Evolutionary conservation across 257 asterid species (phyloP).

Genomic region (Striga asiatica): DNA sequence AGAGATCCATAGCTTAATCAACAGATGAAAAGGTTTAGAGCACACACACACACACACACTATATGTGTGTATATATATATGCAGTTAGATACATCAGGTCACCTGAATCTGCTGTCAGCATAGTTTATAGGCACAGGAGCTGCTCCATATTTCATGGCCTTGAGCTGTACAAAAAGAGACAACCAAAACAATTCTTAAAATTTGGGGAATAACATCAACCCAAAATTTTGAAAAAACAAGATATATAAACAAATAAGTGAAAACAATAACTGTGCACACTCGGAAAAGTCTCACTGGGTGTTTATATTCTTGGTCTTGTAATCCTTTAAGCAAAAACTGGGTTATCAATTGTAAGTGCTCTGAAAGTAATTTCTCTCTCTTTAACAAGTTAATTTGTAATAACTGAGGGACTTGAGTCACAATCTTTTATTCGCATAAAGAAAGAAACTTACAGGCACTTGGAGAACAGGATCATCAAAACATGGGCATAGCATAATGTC

Average conservation of each 20-base stretch:
- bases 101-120: conserved; percentile 36
- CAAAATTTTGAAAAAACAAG: neutral
- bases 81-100: conserved; percentile 1
- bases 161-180: conserved; percentile 30
- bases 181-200: neutral
- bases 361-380: neutral
- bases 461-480: conserved; percentile 51
- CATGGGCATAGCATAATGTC: conserved; percentile 69
- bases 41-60: too few species aligned
- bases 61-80: neutral
- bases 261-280: too few species aligned
- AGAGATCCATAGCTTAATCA: conserved; percentile 6
- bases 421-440: neutral
- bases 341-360: too few species aligned
- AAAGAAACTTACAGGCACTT: conserved; percentile 49
- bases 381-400: neutral
- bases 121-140: conserved; percentile 41
- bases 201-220: neutral
- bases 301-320: neutral
- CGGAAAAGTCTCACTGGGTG: too few species aligned
- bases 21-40: conserved; percentile 2
- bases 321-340: too few species aligned
- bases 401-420: conserved; percentile 3
- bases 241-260: too few species aligned
- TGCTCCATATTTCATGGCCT: conserved; percentile 66